These are phyloP conservation scores for Syzygium oleosum DNA, from an alignment of 345 rosid genomes.

Conservation along the genomic window DNA sequence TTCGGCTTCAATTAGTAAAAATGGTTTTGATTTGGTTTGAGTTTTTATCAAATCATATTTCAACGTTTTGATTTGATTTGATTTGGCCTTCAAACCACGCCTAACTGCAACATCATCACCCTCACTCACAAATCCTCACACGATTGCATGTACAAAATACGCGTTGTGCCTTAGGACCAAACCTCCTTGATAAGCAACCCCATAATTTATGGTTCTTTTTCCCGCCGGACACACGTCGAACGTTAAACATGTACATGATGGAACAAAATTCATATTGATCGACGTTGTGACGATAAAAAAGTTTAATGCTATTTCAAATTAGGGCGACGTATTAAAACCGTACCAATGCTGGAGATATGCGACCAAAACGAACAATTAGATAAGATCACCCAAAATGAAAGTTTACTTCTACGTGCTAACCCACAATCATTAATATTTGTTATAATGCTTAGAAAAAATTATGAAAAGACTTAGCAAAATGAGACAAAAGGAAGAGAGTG, in stretches of 20 bases:
- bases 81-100: background rate
- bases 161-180: background rate
- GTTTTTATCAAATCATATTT: background rate
- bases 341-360: background rate
- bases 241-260: background rate
- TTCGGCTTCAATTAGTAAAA: background rate
- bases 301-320: background rate
- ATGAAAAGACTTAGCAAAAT: no score
- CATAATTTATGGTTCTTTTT: background rate
- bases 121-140: background rate
- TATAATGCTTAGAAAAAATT: no score
- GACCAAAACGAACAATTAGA: background rate
- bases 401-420: no score
- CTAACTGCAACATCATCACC: background rate
- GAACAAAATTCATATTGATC: no score
- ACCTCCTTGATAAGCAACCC: background rate
- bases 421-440: no score
- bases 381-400: background rate
- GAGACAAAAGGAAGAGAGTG: no score
- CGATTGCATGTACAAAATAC: background rate
- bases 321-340: background rate
- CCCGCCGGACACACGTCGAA: background rate
- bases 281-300: background rate
- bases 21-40: background rate
- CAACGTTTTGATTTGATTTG: background rate